A percentile compares a stretch with the other conserved stretches of the same genome.
Conservation (phyloP, 2,329 filamentous ascomycete species). For the Cercospora janseana region DNA sequence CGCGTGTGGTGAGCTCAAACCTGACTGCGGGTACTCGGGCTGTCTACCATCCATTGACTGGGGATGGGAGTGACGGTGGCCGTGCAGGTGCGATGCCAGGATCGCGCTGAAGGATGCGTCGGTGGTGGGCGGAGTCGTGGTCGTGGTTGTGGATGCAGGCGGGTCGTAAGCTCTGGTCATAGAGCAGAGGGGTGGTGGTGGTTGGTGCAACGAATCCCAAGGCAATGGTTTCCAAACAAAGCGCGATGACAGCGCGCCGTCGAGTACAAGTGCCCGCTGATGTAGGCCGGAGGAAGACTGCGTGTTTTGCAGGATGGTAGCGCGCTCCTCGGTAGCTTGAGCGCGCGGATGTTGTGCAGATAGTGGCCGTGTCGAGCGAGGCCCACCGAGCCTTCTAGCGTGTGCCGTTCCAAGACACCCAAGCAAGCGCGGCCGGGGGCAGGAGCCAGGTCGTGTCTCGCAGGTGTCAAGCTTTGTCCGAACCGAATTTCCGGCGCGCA, state of each 20-base stretch:
- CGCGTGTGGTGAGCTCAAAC: conserved; percentile 55
- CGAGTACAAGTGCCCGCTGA: conserved; percentile 38
- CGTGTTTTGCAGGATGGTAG: conserved; percentile 41
- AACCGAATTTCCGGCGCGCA: conserved; percentile 33
- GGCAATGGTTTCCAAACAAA: conserved; percentile 36
- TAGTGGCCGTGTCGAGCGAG: conserved; percentile 33
- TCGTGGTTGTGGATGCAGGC: too few species aligned
- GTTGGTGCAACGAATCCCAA: too few species aligned
- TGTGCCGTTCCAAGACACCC: conserved; percentile 25
- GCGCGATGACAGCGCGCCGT: conserved; percentile 38
- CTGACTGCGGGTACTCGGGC: conserved; percentile 53
- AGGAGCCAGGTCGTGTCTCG: conserved; percentile 23
- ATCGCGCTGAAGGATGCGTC: conserved; percentile 43
- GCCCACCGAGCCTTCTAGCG: conserved; percentile 38
- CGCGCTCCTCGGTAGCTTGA: conserved; percentile 44
- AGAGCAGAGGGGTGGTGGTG: conserved; percentile 31
- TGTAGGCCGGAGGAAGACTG: conserved; percentile 35
- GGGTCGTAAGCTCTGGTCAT: conserved; percentile 47
- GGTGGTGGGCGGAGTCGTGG: conserved; percentile 35
- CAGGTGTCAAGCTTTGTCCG: conserved; percentile 26
- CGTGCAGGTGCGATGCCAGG: conserved; percentile 40
- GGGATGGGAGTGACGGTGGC: conserved; percentile 39
- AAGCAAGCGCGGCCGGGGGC: conserved; percentile 20
- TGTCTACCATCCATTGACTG: conserved; percentile 57
- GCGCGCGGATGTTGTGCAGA: conserved; percentile 52